These are phyloP conservation scores for Naganishia albida DNA, from an alignment of 1,284 basidiomycete genomes.

Conservation along the genomic window DNA sequence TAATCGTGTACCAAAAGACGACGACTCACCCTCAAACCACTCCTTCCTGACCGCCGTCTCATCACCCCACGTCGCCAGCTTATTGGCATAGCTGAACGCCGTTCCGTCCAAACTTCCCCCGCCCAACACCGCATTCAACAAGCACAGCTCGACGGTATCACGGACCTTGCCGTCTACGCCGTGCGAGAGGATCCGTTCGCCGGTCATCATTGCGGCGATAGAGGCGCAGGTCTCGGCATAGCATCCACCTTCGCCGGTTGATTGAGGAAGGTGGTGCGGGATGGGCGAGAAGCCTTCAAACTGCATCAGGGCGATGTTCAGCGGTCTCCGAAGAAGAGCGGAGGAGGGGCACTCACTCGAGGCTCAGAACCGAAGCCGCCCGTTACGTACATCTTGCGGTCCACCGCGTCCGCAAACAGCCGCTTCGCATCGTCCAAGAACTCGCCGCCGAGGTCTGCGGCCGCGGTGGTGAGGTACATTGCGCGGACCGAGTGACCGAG, in stretches of 20 bases:
- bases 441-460: constrained; percentile 40
- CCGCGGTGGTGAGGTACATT: constrained; percentile 42
- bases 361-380: constrained; percentile 45
- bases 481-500: constrained; percentile 43
- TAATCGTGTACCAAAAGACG: background rate
- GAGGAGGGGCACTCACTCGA: constrained; percentile 38
- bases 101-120: constrained; percentile 41
- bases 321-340: no score
- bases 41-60: constrained; percentile 40
- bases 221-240: constrained; percentile 47
- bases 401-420: constrained; percentile 36
- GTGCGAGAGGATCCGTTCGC: constrained; percentile 41
- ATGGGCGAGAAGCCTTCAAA: constrained; percentile 40
- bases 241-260: constrained; percentile 44
- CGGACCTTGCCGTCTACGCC: constrained; percentile 38
- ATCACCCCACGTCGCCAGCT: constrained; percentile 41
- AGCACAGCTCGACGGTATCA: constrained; percentile 41
- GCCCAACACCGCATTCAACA: constrained; percentile 44
- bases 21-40: constrained; percentile 46
- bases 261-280: constrained; percentile 41
- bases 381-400: constrained; percentile 44
- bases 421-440: constrained; percentile 39
- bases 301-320: constrained; percentile 6
- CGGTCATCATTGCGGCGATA: constrained; percentile 46
- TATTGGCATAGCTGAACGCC: constrained; percentile 45